phyloP scores from a whole-genome alignment of 2,329 filamentous ascomycete genomes.

The Aspergillus ruber region DNA sequence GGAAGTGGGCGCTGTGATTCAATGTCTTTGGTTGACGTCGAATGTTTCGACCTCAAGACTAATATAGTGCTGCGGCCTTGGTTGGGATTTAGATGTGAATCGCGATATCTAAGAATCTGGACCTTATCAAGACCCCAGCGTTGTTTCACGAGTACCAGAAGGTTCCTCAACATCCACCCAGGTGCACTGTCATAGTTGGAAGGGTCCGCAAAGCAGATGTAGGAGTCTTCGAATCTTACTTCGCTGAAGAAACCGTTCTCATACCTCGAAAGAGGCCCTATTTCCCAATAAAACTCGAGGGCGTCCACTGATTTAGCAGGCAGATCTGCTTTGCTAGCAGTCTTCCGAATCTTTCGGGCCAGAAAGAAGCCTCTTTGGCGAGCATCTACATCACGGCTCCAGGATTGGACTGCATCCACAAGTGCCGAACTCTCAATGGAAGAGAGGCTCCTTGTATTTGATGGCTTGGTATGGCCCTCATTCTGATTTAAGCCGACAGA shows the following conservation, averaged over 20 bases:
- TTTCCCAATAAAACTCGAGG: conserved; percentile 65
- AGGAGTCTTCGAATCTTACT: conserved; percentile 65
- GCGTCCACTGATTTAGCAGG: background rate
- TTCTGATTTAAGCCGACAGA: conserved; percentile 13
- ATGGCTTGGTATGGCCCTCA: conserved; percentile 2
- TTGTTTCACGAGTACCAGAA: conserved; percentile 76
- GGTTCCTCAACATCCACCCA: conserved; percentile 87
- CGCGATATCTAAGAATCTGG: conserved; percentile 85
- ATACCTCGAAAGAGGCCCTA: conserved; percentile 69
- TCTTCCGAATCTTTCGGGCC: conserved; percentile 62
- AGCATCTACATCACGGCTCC: conserved; percentile 73
- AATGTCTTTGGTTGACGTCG: conserved; percentile 24
- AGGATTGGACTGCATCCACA: conserved; percentile 78
- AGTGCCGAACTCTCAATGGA: conserved; percentile 68
- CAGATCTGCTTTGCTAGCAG: background rate
- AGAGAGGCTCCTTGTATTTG: conserved; percentile 43
- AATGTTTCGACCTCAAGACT: conserved; percentile 44
- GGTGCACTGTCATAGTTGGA: conserved; percentile 84
- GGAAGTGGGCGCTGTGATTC: conserved; percentile 5
- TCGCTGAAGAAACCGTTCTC: conserved; percentile 82
- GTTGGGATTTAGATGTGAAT: conserved; percentile 69
- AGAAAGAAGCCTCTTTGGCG: conserved; percentile 93
- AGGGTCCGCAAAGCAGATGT: conserved; percentile 82
- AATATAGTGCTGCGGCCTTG: conserved; percentile 77
- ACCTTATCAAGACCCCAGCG: conserved; percentile 70